Evolutionary conservation across 495 filamentous ascomycete species (phyloP), one percentile per base, ranked within the genome.

Genomic region (Aspergillus taichungensis): DNA sequence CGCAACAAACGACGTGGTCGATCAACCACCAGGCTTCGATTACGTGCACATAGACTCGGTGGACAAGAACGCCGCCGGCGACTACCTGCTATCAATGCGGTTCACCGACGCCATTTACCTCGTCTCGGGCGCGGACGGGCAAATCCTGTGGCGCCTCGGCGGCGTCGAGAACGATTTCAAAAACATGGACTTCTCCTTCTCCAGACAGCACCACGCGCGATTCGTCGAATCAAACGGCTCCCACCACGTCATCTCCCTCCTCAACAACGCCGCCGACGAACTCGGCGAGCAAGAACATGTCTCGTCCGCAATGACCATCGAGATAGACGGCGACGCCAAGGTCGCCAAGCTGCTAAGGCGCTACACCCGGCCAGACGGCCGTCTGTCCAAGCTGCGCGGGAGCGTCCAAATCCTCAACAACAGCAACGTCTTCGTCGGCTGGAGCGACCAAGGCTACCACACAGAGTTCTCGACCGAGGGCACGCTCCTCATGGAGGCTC

Each of bases 201-300:
- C 72, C 32, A 75, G 70, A 51, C 79, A 83, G 56, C 79, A 83
- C 49, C 71, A 82, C 53, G 78, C 72, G 9, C 71, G 76, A 13
- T 79, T 74, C 53, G 44, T 78, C 39, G 63, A 64, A 12, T 69
- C 76, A 13, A 61, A 74, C 50, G 62, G 62, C n/a, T 76, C 73
- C 9, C 56, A 65, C 43, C 68, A 72, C 31, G 62, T 66, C 27
- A 66, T 81, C 31, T 74, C 74, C 10, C 50, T 81, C 30, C 67
- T 74, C 54, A 77, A 81, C 61, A 81, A 81, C 50, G 72, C 66
- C 35, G 67, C 64, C 40, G 71, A 72, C 50, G 65, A 66, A 35
- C 53, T 56, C 14, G 63, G 63, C 37, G 49, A 53, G 8, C 66
- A 69, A 1, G 67, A 68, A 41, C 54, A 56, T 9, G 38, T 63